Percentiles rank a stretch among this genome's conserved stretches.
phyloP scores from a whole-genome alignment of 371 early-diverging fungal species.

The Mucor sp. region DNA sequence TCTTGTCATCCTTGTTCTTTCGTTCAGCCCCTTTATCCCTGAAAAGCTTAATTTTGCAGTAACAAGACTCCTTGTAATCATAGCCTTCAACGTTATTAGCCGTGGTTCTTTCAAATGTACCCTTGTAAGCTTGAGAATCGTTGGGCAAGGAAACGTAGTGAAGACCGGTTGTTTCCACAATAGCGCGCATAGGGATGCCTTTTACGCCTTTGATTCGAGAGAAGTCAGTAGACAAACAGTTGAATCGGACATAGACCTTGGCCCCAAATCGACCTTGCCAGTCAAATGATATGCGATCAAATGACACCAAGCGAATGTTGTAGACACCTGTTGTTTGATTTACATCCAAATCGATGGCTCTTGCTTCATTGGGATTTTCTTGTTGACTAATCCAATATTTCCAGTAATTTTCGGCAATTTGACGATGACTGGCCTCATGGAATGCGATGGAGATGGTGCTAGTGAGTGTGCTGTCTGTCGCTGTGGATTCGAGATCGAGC shows the following conservation, averaged over 20 bases:
- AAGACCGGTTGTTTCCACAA: slow-evolving; percentile 24
- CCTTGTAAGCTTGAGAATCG: not conserved
- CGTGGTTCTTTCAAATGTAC: slow-evolving; percentile 7
- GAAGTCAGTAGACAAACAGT: slow-evolving; percentile 84
- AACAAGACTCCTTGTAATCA: slow-evolving; percentile 57
- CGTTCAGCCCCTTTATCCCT: slow-evolving; percentile 78
- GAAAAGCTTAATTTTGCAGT: slow-evolving; percentile 74
- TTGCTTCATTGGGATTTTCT: slow-evolving; percentile 57
- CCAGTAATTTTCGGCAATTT: slow-evolving; percentile 73
- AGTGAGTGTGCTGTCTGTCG: slow-evolving; percentile 40
- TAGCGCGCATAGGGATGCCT: slow-evolving; percentile 73
- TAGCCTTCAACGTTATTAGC: not conserved
- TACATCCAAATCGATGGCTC: slow-evolving; percentile 63
- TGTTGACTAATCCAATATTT: slow-evolving; percentile 81
- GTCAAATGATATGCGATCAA: slow-evolving; percentile 76
- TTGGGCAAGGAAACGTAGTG: slow-evolving; percentile 8
- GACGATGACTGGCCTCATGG: slow-evolving; percentile 73
- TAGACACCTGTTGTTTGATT: slow-evolving; percentile 46
- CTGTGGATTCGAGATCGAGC: slow-evolving; percentile 28
- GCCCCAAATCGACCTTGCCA: slow-evolving; percentile 75
- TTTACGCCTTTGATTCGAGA: slow-evolving; percentile 85
- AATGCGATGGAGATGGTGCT: slow-evolving; percentile 71
- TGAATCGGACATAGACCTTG: slow-evolving; percentile 72
- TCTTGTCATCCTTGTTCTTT: slow-evolving; percentile 65
- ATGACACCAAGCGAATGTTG: slow-evolving; percentile 57